Percentiles rank a stretch among this genome's conserved stretches.
These are phyloP conservation scores for Aspergillus tubingensis DNA, from an alignment of 2,329 filamentous ascomycete genomes.

Conservation along the genomic window DNA sequence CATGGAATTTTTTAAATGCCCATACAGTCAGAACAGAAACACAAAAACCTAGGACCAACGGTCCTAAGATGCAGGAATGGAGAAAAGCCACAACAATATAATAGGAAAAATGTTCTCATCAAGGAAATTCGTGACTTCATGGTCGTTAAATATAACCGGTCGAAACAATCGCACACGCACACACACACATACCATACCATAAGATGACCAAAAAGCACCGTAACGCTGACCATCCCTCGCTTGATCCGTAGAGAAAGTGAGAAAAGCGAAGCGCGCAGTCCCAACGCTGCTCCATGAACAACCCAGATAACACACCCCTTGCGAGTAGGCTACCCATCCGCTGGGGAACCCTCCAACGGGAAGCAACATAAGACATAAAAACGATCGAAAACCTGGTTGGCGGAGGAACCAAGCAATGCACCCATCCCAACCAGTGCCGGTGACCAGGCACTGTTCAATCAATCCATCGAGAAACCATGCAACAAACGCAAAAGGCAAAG, in stretches of 20 bases:
- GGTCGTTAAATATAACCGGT: slow-evolving; percentile 34
- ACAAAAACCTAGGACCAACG: not conserved
- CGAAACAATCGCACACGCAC: slow-evolving; percentile 21
- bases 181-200: slow-evolving; percentile 9
- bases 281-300: slow-evolving; percentile 19
- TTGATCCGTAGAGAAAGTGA: slow-evolving; percentile 14
- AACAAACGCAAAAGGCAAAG: not conserved
- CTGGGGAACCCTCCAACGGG: not conserved
- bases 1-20: slow-evolving; percentile 11
- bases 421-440: not conserved
- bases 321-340: slow-evolving; percentile 2
- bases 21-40: slow-evolving; percentile 15
- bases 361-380: slow-evolving; percentile 9
- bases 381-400: slow-evolving; percentile 7
- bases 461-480: not conserved
- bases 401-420: not conserved
- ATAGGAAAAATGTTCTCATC: slow-evolving; percentile 15
- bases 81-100: slow-evolving; percentile 22
- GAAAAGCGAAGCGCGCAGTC: slow-evolving; percentile 13
- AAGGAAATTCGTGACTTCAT: slow-evolving; percentile 42
- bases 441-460: not conserved
- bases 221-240: slow-evolving; percentile 22
- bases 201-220: slow-evolving; percentile 25
- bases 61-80: slow-evolving; percentile 16
- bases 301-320: slow-evolving; percentile 18